These are phyloP conservation scores for Sporothrix variecibatus DNA, from an alignment of 2,329 filamentous ascomycete genomes.

Conservation along the genomic window DNA sequence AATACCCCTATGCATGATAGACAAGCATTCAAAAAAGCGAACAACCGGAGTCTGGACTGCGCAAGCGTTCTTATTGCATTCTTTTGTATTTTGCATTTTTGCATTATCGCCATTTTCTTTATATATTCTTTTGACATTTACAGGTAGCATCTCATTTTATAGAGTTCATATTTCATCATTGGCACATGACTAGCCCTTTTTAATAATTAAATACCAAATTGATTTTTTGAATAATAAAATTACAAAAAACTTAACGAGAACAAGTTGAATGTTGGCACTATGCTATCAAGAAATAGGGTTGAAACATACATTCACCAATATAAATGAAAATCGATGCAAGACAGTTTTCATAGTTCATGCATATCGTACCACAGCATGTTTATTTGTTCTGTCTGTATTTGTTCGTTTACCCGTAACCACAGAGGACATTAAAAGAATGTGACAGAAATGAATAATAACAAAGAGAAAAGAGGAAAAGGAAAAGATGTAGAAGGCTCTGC, in stretches of 20 bases:
- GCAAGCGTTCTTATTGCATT: slow-evolving; percentile 9
- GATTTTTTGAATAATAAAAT: background rate
- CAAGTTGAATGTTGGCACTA: background rate
- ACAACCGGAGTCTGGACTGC: background rate
- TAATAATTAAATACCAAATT: background rate
- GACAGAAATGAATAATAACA: background rate
- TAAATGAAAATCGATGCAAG: background rate
- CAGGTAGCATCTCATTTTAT: background rate
- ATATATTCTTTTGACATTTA: background rate
- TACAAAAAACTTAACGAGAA: background rate
- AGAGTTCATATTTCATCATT: background rate
- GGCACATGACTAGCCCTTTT: background rate
- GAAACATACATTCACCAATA: background rate
- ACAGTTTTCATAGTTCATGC: background rate
- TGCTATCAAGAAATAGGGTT: too few species aligned
- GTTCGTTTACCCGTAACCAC: slow-evolving; percentile 18
- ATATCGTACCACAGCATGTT: background rate
- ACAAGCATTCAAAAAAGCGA: background rate
- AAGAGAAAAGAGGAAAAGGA: background rate
- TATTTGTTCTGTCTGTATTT: background rate
- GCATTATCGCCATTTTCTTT: background rate
- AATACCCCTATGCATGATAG: background rate
- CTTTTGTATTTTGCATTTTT: background rate
- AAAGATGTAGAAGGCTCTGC: background rate
- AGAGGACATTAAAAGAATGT: background rate